phyloP scores from a whole-genome alignment of 164 flowering plant genomes.

The Nymphaea thermarum region DNA sequence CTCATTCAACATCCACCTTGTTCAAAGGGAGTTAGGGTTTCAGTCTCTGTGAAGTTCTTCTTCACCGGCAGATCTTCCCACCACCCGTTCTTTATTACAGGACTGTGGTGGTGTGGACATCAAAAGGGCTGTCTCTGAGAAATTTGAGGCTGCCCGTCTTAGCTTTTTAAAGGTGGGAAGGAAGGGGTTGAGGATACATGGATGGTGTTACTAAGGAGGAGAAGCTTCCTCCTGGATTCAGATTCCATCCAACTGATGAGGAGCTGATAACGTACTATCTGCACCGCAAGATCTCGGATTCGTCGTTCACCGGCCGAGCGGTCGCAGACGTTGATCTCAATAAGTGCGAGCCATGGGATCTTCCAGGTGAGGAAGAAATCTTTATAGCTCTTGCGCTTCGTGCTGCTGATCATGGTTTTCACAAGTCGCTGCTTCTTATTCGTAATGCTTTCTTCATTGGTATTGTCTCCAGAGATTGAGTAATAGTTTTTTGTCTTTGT shows the following conservation, averaged over 20 bases:
- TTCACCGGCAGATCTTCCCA: background rate
- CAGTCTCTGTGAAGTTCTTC: background rate
- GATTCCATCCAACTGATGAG: constrained; percentile 77
- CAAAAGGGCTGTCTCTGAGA: background rate
- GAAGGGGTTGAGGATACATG: background rate
- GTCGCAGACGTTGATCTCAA: constrained; percentile 81
- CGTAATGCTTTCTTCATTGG: too few relatives aligned
- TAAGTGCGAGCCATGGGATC: constrained; percentile 91
- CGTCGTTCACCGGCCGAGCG: constrained; percentile 57
- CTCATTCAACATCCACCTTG: background rate
- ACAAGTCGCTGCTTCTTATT: too few relatives aligned
- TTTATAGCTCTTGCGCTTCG: too few relatives aligned
- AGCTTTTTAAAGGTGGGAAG: background rate
- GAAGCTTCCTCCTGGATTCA: constrained; percentile 59
- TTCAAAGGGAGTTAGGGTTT: background rate
- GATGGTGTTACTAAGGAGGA: constrained; percentile 22
- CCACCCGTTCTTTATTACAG: background rate
- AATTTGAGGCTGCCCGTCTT: background rate
- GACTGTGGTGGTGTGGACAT: background rate
- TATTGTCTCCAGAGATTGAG: too few relatives aligned
- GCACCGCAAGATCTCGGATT: constrained; percentile 57
- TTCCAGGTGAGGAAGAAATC: constrained; percentile 42
- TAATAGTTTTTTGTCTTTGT: too few relatives aligned
- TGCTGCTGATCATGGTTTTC: too few relatives aligned
- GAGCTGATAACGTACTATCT: constrained; percentile 70